These are phyloP conservation scores for Lactarius sanguifluus DNA, from an alignment of 768 basidiomycete species.

Conservation along the genomic window DNA sequence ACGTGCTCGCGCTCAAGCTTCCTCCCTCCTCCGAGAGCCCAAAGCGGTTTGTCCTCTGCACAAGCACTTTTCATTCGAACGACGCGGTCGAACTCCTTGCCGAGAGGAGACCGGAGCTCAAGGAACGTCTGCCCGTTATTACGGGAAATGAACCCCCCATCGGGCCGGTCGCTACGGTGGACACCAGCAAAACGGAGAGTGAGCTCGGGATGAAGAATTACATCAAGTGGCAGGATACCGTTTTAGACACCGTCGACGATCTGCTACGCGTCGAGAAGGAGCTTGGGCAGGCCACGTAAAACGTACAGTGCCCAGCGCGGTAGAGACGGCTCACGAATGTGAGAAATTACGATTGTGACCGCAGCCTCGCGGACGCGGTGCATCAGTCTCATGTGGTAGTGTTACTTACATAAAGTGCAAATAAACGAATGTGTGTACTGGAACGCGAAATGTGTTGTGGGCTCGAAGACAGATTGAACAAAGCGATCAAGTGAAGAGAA, in stretches of 20 bases:
- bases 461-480: constrained; percentile 8
- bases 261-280: constrained; percentile 24
- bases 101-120: constrained; percentile 31
- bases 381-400: constrained; percentile 15
- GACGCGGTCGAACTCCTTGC: constrained; percentile 33
- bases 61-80: constrained; percentile 33
- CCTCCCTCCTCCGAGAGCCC: not conserved
- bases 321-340: not conserved
- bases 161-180: not conserved
- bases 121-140: constrained; percentile 29
- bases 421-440: constrained; percentile 11
- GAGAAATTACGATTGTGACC: constrained; percentile 4
- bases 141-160: constrained; percentile 4
- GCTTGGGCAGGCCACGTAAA: not conserved
- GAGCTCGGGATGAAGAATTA: constrained; percentile 23
- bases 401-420: not conserved
- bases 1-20: constrained; percentile 33
- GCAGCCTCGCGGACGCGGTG: constrained; percentile 17
- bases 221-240: constrained; percentile 24
- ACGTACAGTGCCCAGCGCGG: not conserved
- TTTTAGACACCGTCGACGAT: constrained; percentile 27
- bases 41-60: constrained; percentile 33
- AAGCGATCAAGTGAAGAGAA: constrained; percentile 4
- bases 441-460: constrained; percentile 7
- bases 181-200: constrained; percentile 12